Conservation (phyloP, 2,329 filamentous ascomycete genomes). For the Drechslera avenae region DNA sequence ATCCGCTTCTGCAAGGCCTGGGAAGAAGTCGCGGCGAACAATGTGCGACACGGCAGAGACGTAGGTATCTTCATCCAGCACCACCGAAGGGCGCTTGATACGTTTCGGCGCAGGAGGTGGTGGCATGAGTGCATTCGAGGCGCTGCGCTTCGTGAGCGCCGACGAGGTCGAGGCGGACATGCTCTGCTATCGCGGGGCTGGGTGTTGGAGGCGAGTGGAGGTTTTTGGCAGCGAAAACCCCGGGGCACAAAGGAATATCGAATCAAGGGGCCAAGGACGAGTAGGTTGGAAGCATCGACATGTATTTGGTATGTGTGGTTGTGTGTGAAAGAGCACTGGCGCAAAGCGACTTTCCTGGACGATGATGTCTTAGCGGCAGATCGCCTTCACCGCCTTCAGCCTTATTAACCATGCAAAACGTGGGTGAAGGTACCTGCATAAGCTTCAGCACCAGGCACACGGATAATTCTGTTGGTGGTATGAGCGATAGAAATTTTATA, state of each 20-base stretch:
- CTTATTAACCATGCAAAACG: conserved; percentile 19
- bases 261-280: neutral
- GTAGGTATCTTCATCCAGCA: conserved; percentile 94
- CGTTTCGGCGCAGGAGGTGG: conserved; percentile 84
- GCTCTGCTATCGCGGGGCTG: conserved; percentile 1
- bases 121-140: conserved; percentile 78
- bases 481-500: neutral
- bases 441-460: neutral
- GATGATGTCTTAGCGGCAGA: conserved; percentile 28
- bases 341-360: conserved; percentile 17
- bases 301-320: neutral
- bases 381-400: conserved; percentile 41
- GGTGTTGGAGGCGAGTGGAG: neutral
- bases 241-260: neutral
- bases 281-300: neutral
- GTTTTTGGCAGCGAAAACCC: neutral
- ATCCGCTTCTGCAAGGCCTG: conserved; percentile 82
- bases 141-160: conserved; percentile 69
- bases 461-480: neutral
- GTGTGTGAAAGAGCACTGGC: conserved; percentile 11
- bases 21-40: conserved; percentile 96
- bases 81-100: conserved; percentile 85
- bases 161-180: conserved; percentile 52
- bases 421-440: conserved; percentile 12
- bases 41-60: conserved; percentile 89